These are phyloP conservation scores for Suillus alpinus DNA, from an alignment of 768 basidiomycete genomes.

Conservation along the genomic window DNA sequence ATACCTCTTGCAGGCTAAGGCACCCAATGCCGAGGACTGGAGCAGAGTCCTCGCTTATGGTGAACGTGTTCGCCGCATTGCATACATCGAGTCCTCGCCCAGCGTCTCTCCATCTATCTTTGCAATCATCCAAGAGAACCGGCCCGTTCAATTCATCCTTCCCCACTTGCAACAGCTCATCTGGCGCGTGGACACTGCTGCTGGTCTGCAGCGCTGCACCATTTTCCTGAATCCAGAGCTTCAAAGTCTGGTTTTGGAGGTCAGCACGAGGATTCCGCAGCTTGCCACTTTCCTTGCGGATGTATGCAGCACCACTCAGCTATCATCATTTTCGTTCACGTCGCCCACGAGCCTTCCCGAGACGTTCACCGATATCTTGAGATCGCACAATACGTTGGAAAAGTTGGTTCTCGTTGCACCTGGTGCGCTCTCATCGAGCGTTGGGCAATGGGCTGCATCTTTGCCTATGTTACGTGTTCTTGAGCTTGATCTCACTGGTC, in stretches of 20 bases:
- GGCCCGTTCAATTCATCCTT: constrained; percentile 62
- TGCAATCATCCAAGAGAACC: constrained; percentile 60
- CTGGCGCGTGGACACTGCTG: constrained; percentile 69
- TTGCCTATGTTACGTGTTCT: constrained; percentile 61
- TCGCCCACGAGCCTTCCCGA: constrained; percentile 71
- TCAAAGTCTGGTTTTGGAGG: constrained; percentile 58
- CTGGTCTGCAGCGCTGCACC: constrained; percentile 60
- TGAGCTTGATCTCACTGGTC: constrained; percentile 69
- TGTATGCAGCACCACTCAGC: constrained; percentile 58
- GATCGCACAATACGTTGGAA: constrained; percentile 57
- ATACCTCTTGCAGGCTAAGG: constrained; percentile 42
- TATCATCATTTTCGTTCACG: constrained; percentile 67
- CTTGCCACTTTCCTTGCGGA: constrained; percentile 62
- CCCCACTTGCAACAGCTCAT: constrained; percentile 66
- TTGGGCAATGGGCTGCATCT: constrained; percentile 73
- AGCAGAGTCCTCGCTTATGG: constrained; percentile 61
- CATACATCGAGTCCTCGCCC: constrained; percentile 67
- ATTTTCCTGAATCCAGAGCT: constrained; percentile 68
- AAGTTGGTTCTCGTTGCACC: constrained; percentile 67
- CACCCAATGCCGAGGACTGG: constrained; percentile 72
- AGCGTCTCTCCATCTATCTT: constrained; percentile 66
- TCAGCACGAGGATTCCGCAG: constrained; percentile 55
- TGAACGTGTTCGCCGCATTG: constrained; percentile 62
- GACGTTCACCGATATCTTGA: constrained; percentile 63
- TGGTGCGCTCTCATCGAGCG: constrained; percentile 63